Conservation (phyloP, 768 basidiomycete species). For the Pleurotus platypus region DNA sequence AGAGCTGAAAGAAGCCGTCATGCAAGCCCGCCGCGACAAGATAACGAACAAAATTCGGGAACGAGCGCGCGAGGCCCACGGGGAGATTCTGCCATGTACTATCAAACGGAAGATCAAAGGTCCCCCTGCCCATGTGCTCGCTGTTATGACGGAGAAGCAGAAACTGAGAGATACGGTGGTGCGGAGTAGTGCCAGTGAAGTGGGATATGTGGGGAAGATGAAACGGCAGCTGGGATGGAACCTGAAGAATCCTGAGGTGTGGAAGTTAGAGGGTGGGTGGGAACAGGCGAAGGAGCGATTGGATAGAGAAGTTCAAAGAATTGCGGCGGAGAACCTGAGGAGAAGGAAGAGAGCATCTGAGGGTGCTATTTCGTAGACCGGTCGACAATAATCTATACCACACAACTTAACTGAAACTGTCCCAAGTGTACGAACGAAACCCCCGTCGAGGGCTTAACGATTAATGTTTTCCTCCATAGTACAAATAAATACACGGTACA, state of each 20-base stretch:
- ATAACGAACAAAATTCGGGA: slow-evolving; percentile 65
- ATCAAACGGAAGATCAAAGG: slow-evolving; percentile 44
- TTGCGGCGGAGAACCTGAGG: slow-evolving; percentile 26
- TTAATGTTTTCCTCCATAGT: too few relatives aligned
- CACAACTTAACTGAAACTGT: too few relatives aligned
- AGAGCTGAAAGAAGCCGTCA: slow-evolving; percentile 43
- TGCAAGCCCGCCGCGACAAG: slow-evolving; percentile 56
- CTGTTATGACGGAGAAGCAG: slow-evolving; percentile 45
- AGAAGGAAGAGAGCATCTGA: slow-evolving; percentile 9
- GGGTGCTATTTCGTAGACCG: too few relatives aligned
- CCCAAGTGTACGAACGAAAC: too few relatives aligned
- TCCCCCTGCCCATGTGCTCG: slow-evolving; percentile 61
- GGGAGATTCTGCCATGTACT: slow-evolving; percentile 53
- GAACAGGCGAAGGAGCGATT: slow-evolving; percentile 25
- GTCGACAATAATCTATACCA: too few relatives aligned
- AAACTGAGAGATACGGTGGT: slow-evolving; percentile 47
- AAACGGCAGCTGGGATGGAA: slow-evolving; percentile 56
- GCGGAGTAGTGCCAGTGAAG: slow-evolving; percentile 51
- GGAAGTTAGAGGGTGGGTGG: slow-evolving; percentile 27
- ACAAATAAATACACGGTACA: too few relatives aligned
- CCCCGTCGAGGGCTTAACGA: too few relatives aligned
- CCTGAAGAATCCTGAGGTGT: slow-evolving; percentile 35
- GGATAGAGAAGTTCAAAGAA: slow-evolving; percentile 18
- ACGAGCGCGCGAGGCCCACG: slow-evolving; percentile 54
- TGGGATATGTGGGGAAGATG: slow-evolving; percentile 66